Evolutionary conservation across 2,329 filamentous ascomycete genomes (phyloP), one percentile per base, ranked within the genome.

Genomic region (Escovopsis sp.): DNA sequence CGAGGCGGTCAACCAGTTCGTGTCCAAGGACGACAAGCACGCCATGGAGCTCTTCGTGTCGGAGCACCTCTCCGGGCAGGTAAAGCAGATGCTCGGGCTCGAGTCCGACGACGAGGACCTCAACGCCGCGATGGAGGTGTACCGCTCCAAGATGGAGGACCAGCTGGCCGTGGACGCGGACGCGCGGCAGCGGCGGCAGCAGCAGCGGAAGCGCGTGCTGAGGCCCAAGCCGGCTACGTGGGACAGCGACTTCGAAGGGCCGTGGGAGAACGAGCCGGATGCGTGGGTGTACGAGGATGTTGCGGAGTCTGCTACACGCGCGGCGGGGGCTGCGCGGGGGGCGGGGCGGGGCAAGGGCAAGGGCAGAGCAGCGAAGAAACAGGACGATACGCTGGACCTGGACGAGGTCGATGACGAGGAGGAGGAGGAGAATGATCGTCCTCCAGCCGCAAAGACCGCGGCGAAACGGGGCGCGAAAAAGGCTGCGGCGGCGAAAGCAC

Each of bases 1-100:
- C 13, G 88, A 96, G 54, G 91, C 91, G 0, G 86, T 98, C 5
- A 81, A 79, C 37, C 84, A 94, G 46, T 98, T 91, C 52, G 86
- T 98, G 24, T 80, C 88, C 57, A 96, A 96, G 51, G 86, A 94
- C 50, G 91, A 98, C 64, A 94, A 88, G 56, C 80, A 91, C 52
- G 86, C 86, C 3, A 86, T 96, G 79, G 79, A 88, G 54, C 67
- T 78, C 35, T 89, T 89, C 51, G 79, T 89, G 9, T 74, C 72
- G 16, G 79, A 86, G 29, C 81, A 80, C 12, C 64, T 89, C 2
- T 70, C 74, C 2, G 76, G 71, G 16, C 82, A 87, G 53, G 72
- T 88, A 14, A 77, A 78, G 49, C 73, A 82, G 47, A 69, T 89
- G 53, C 66, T 88, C 30, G 66, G 70, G 1, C 62, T 85, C 6